Base-by-base conservation (phyloP, 805 yeast species). In the Cyberlindnera mrakii region DNA sequence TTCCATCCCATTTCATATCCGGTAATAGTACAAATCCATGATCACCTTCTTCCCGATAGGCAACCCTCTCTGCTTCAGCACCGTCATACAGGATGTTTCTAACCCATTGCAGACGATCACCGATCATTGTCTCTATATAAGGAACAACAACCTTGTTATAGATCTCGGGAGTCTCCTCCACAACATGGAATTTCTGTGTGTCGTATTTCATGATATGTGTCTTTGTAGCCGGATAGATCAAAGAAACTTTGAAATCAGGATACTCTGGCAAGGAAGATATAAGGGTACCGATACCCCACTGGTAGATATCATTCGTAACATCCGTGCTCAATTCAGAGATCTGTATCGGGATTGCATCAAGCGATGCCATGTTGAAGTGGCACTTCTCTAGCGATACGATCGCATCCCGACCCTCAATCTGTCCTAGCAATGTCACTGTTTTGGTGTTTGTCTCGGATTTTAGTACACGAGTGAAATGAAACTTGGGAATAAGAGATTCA, bases 1-100 rank as follows among this genome's bases (percentile, higher is more conserved):
- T 66, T 4, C 85, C 80, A 59, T 91, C 96, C 99, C 99, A 93
- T 60, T 90, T 90, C 95, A 91, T 86, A 63, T 91, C 97, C 0
- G 98, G 98, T 34, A 90, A 68, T 37, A 93, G 64, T 5, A 89
- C 78, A 56, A 85, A 87, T 16, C 90, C 89, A 35, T 58, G 60
- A 0, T 54, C 50, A 11, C 63, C 55, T 10, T 59, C 57, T 13
- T 59, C 55, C 40, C 82, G 79, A 52, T 71, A 74, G 2, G 89
- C 70, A n/a, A 91, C 78, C 17, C 87, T 66, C 30, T 90, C 97
- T 0, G 87, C 73, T 61, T 91, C 99, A 19, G 83, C 87, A 4
- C 90, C 95, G 38, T 85, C 74, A 57, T 72, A 76, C 36, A 93
- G 65, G 42, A 91, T 91, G 54, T 89, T 90, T 47, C 78, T 70